Evolutionary conservation across 192 early-diverging fungal species (phyloP), one percentile per base, ranked within the genome.

Genomic region (Podila clonocystis): DNA sequence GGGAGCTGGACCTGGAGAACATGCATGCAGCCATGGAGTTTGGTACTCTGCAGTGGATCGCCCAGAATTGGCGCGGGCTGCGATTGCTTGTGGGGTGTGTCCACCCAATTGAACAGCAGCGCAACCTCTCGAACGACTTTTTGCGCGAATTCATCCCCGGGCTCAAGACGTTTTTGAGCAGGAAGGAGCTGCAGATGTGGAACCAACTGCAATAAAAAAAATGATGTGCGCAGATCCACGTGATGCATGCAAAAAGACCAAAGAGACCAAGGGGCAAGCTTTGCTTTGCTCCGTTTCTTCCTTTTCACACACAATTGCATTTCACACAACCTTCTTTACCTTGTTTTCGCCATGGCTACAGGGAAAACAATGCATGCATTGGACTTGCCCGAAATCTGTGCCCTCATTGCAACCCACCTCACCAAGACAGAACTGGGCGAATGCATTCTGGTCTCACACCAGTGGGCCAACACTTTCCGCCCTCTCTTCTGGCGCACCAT

Each of bases 401-500:
- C 52, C 28, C 50, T 70, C 30, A 70, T 76, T 13, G 67, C 74
- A 1, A 20, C 20, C 15, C 41, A 41, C 38, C 45, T 76, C 6
- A 28, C 52, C 24, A 76, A 66, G 50, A 9, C 12, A 59, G 68
- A 76, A 7, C 68, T 76, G 1, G 68, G 41, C n/a, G 50, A 61
- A 13, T 76, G 74, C 48, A 67, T 70, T n/a, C 52, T 63, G 8
- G 74, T 76, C 45, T 76, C 55, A 4, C 38, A 66, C n/a, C 24
- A 29, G 26, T 76, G 74, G 74, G 49, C 33, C 9, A 4, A 17
- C 30, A 31, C 29, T 13, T 76, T 76, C 36, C 36, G 65, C 4
- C 74, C 74, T 0, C 45, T 64, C 13, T 76, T 70, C 30, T 76
- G 74, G 74, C 67, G 58, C 38, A 38, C 61, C 2, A 50, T 70